phyloP scores from a whole-genome alignment of 352 stramenopile genomes.

The Pythium scleroteichum region DNA sequence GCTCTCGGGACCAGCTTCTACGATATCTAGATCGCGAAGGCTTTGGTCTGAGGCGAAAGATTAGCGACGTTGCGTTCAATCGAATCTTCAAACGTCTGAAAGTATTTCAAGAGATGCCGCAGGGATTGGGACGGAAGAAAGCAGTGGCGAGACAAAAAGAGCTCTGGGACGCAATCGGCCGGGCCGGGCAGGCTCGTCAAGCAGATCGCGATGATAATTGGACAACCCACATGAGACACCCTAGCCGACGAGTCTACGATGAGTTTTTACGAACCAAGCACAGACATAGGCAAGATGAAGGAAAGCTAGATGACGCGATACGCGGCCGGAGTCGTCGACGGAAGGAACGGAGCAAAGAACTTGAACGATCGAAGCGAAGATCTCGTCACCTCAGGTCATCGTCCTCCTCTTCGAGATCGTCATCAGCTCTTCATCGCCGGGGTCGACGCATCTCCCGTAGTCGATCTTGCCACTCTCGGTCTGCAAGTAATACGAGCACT shows the following conservation, averaged over 20 bases:
- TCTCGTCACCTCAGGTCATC: neutral
- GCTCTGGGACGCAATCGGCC: constrained; percentile 17
- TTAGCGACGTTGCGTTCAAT: constrained; percentile 36
- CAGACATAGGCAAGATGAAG: neutral
- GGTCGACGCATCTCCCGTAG: constrained; percentile 1
- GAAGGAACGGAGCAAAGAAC: constrained; percentile 1
- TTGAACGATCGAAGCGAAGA: constrained; percentile 3
- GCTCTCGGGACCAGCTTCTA: constrained; percentile 61
- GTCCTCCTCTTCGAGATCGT: constrained; percentile 18
- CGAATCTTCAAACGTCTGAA: constrained; percentile 45
- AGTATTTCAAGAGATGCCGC: constrained; percentile 26
- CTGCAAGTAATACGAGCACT: constrained; percentile 14
- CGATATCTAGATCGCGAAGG: constrained; percentile 53
- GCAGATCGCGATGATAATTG: neutral
- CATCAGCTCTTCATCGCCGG: neutral
- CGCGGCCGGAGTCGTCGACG: too few species aligned
- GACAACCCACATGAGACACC: constrained; percentile 19
- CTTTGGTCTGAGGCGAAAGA: constrained; percentile 38
- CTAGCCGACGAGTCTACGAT: constrained; percentile 48
- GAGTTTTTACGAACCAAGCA: constrained; percentile 30
- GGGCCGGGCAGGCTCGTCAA: neutral
- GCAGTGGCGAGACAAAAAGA: constrained; percentile 18
- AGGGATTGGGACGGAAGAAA: neutral
- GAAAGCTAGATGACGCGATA: too few species aligned
- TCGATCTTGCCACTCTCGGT: neutral